Evolutionary conservation across 2,329 filamentous ascomycete species (phyloP), one percentile per base, ranked within the genome.

Genomic region (Epichloe bromicola): DNA sequence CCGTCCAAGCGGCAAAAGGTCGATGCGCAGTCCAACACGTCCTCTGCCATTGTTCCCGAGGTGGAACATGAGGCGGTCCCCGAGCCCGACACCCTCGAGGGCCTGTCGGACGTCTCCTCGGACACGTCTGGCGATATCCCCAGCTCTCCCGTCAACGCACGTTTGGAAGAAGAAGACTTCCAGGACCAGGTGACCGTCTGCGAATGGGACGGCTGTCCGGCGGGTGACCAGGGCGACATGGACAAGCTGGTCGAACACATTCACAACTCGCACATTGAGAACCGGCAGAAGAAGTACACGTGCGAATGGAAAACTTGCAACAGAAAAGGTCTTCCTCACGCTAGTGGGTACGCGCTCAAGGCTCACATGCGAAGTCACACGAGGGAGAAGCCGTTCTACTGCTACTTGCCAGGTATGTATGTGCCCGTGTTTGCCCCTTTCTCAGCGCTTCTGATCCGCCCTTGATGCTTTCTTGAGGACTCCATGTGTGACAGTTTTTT

Each of bases 351-450:
- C 70, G 93, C 93, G 4, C 72, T 98, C 56, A 90, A 95, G 66
- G 93, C 93, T 10, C 93, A 98, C 64, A 95, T 98, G 90, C 78
- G 93, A 59, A 96, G 90, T 65, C 93, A 98, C 66, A 98, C 93
- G 1, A 80, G 93, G 63, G 93, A 98, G 74, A 98, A 98, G 71
- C 93, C 93, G 0, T 97, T 97, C 65, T 96, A 95, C 70, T 98
- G 93, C 68, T 87, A 89, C 33, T 70, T 98, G 40, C 93, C 93
- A 52, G 91, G 90, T 95, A 76, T 56, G 75, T 10, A 76, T 56
- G 76, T 19, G n/a, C 10, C 49, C 36, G 23, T 12, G 15, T 23
- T 30, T 41, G n/a, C 14, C 49, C n/a, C 36, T 23, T 34, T 23
- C 44, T 47, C 14, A 17, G 6, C 8, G 3, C 36, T n/a, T 39